Conservation (phyloP, 345 rosid species). For the Eucalyptus marginata region DNA sequence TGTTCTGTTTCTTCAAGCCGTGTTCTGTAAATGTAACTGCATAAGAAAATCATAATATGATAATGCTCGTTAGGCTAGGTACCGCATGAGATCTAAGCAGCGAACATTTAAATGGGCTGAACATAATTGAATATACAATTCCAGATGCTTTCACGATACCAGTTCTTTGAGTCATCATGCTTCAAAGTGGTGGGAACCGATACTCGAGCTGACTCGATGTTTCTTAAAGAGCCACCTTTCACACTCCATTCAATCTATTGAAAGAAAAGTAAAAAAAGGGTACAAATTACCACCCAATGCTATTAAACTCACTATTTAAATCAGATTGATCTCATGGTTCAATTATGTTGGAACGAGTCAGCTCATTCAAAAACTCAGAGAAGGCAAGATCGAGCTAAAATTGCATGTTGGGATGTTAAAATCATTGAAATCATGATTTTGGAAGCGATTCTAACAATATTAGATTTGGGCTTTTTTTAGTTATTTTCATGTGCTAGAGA, state of each 20-base stretch:
- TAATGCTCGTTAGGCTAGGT: background rate
- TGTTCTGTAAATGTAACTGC: slow-evolving; percentile 72
- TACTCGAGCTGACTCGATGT: slow-evolving; percentile 87
- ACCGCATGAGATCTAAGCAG: background rate
- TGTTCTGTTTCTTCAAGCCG: slow-evolving; percentile 74
- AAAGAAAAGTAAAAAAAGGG: background rate
- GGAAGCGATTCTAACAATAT: background rate
- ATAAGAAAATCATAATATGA: slow-evolving; percentile 6
- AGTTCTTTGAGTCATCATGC: slow-evolving; percentile 68
- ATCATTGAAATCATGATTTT: background rate
- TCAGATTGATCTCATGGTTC: background rate
- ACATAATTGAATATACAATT: slow-evolving; percentile 1
- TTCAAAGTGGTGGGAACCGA: slow-evolving; percentile 71
- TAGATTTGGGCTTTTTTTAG: background rate
- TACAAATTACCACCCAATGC: background rate
- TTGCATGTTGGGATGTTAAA: background rate
- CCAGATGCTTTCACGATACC: slow-evolving; percentile 18
- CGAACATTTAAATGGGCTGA: background rate
- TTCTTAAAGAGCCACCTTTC: slow-evolving; percentile 77
- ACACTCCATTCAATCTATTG: slow-evolving; percentile 83
- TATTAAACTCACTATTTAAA: background rate
- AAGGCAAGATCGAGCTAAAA: background rate
- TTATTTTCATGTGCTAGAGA: background rate
- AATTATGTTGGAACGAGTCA: background rate
- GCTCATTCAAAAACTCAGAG: background rate